phyloP scores from a whole-genome alignment of 805 yeast genomes.

The Yueomyces sinensis region DNA sequence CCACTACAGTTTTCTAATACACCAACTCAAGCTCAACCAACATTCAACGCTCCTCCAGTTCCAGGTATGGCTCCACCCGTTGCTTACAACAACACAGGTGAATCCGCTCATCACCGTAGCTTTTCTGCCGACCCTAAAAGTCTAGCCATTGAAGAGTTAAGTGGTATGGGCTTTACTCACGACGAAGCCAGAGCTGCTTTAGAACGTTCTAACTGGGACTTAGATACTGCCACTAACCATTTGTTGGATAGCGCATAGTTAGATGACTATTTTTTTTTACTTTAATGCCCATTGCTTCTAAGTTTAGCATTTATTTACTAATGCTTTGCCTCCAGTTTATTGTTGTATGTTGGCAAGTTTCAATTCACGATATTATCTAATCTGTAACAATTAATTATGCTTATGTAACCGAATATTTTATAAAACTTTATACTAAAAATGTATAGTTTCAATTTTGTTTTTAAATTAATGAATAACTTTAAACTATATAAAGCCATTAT shows the following conservation, averaged over 20 bases:
- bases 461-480: too few species aligned
- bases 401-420: too few species aligned
- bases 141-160: slow-evolving; percentile 60
- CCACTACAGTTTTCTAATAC: slow-evolving; percentile 1
- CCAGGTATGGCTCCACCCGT: slow-evolving; percentile 3
- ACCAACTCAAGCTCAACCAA: background rate
- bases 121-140: slow-evolving; percentile 34
- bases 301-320: background rate
- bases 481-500: too few species aligned
- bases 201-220: slow-evolving; percentile 53
- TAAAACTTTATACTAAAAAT: too few species aligned
- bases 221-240: slow-evolving; percentile 79
- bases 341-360: background rate
- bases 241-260: slow-evolving; percentile 55
- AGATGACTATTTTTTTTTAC: too few species aligned
- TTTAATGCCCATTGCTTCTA: background rate
- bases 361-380: too few species aligned
- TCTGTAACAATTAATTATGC: too few species aligned
- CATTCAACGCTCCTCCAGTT: background rate
- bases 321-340: background rate
- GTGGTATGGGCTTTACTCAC: slow-evolving; percentile 79
- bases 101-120: slow-evolving; percentile 14
- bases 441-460: too few species aligned
- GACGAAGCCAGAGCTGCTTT: slow-evolving; percentile 57
- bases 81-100: background rate